These are phyloP conservation scores for Stygiomarasmius scandens DNA, from an alignment of 1,284 basidiomycete species.

Conservation along the genomic window DNA sequence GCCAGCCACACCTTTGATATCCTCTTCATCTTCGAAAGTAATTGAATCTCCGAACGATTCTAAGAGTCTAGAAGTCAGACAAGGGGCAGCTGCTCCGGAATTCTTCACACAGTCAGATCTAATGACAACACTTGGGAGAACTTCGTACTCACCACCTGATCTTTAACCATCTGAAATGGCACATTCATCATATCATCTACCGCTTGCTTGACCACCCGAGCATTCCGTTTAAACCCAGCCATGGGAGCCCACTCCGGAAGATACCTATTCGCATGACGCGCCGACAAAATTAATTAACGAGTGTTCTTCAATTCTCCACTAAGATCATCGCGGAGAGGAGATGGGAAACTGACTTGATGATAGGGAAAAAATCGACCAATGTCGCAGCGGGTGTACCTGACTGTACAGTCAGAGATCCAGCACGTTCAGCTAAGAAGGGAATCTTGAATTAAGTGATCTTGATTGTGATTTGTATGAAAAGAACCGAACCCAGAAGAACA, in stretches of 20 bases:
- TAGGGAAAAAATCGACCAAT: conserved; percentile 59
- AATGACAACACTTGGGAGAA: no score
- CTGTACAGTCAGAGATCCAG: conserved; percentile 48
- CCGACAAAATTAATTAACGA: background rate
- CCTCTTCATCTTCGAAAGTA: conserved; percentile 47
- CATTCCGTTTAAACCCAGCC: conserved; percentile 54
- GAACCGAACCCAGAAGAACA: conserved; percentile 38
- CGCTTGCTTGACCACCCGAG: conserved; percentile 42
- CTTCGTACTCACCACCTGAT: conserved; percentile 41
- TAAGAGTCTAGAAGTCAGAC: conserved; percentile 54
- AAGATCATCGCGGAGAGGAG: background rate
- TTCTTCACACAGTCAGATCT: conserved; percentile 26
- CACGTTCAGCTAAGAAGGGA: conserved; percentile 42
- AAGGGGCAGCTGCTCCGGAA: conserved; percentile 49
- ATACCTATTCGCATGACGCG: conserved; percentile 36
- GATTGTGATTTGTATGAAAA: background rate
- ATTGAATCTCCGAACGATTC: conserved; percentile 34
- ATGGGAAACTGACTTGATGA: conserved; percentile 38
- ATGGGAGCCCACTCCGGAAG: conserved; percentile 61
- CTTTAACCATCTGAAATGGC: conserved; percentile 58
- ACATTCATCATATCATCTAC: conserved; percentile 51
- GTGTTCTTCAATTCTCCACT: no score
- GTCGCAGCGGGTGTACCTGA: conserved; percentile 53
- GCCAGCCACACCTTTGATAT: conserved; percentile 59
- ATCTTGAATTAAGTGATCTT: conserved; percentile 26